Percentiles rank a stretch among this genome's conserved stretches.
These are phyloP conservation scores for Guadua angustifolia DNA, from an alignment of 176 grass and related monocot genomes.

Conservation along the genomic window DNA sequence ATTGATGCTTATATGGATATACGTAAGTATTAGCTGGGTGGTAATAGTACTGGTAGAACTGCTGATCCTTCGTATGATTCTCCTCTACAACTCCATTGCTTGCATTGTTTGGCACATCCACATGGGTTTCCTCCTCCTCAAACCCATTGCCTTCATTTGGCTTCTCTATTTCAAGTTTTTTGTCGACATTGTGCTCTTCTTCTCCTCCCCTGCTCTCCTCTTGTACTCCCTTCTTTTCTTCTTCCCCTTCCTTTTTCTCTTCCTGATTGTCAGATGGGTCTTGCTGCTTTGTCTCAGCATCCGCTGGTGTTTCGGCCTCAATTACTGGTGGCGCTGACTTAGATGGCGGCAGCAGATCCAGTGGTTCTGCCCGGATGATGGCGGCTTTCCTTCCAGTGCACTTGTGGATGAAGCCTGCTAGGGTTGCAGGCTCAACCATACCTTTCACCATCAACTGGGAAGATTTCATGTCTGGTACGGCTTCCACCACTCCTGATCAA, in stretches of 20 bases:
- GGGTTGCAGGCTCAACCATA: slow-evolving; percentile 45
- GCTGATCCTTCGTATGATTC: neutral
- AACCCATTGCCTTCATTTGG: neutral
- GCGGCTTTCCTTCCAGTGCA: slow-evolving; percentile 47
- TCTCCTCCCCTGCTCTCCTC: neutral
- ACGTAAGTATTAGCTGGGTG: neutral
- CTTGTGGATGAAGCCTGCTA: slow-evolving; percentile 51
- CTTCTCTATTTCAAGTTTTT: neutral
- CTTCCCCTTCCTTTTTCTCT: neutral
- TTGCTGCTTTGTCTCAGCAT: neutral
- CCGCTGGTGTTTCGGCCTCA: neutral
- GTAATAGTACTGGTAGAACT: slow-evolving; percentile 16
- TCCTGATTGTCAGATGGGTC: neutral
- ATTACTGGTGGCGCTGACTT: too few species aligned
- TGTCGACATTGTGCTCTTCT: too few species aligned
- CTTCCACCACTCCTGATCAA: slow-evolving; percentile 57
- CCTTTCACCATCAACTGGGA: slow-evolving; percentile 58
- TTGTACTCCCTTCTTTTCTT: neutral
- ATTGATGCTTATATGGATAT: neutral
- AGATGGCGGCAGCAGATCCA: neutral
- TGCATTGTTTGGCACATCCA: neutral
- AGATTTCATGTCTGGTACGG: slow-evolving; percentile 38
- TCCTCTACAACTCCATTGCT: neutral
- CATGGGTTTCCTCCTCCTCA: neutral
- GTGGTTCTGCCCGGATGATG: slow-evolving; percentile 43